A percentile compares a stretch with the other conserved stretches of the same genome.
phyloP scores from a whole-genome alignment of 2,329 filamentous ascomycete species.

The Xylariales sp. region DNA sequence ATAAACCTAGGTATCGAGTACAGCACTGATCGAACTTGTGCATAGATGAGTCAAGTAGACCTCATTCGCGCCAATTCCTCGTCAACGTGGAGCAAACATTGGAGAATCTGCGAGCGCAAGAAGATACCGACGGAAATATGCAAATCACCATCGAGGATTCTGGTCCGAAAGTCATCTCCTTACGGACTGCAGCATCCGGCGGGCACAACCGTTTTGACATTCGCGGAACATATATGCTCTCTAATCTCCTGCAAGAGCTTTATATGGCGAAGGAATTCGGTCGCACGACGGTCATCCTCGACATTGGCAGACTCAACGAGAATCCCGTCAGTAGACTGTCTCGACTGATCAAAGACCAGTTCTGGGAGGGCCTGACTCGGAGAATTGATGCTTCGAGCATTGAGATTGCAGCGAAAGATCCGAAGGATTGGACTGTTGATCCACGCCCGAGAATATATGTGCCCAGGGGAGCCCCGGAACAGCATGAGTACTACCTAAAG shows the following conservation, averaged over 20 bases:
- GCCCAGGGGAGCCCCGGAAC: slow-evolving; percentile 76
- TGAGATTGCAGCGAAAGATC: slow-evolving; percentile 78
- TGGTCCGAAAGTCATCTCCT: slow-evolving; percentile 83
- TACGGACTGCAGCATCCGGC: slow-evolving; percentile 81
- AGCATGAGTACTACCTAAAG: slow-evolving; percentile 82
- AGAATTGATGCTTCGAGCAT: slow-evolving; percentile 86
- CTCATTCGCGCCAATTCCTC: slow-evolving; percentile 70
- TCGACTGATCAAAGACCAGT: slow-evolving; percentile 81
- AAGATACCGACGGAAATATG: slow-evolving; percentile 91
- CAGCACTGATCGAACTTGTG: neutral
- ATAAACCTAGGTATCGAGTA: no score
- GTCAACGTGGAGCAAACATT: slow-evolving; percentile 83
- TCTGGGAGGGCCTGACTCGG: slow-evolving; percentile 88
- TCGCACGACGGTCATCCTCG: slow-evolving; percentile 82
- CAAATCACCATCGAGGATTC: slow-evolving; percentile 97
- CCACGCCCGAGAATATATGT: slow-evolving; percentile 90
- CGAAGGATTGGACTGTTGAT: slow-evolving; percentile 92
- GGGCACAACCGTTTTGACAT: slow-evolving; percentile 86
- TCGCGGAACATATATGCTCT: slow-evolving; percentile 94
- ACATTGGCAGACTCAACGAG: slow-evolving; percentile 87
- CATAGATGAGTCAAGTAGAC: slow-evolving; percentile 66
- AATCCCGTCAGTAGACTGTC: slow-evolving; percentile 88
- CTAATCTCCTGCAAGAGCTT: slow-evolving; percentile 91
- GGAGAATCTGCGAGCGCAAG: slow-evolving; percentile 71
- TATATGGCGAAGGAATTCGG: slow-evolving; percentile 88